phyloP scores from a whole-genome alignment of 768 basidiomycete species.

The Crepidotus variabilis region DNA sequence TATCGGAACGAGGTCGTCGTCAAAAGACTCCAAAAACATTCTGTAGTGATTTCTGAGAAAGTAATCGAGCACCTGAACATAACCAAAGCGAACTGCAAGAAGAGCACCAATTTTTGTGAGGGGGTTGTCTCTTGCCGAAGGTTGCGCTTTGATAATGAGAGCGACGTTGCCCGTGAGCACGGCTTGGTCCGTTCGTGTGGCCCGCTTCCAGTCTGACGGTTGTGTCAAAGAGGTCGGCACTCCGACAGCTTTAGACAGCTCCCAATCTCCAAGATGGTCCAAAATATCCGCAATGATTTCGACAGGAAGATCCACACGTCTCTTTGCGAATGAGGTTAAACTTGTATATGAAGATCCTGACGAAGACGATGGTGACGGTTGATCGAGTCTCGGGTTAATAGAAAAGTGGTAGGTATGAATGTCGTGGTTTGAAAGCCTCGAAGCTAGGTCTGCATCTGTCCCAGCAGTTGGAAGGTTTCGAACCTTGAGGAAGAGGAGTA shows the following conservation, averaged over 20 bases:
- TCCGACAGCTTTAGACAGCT: slow-evolving; percentile 73
- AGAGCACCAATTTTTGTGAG: slow-evolving; percentile 71
- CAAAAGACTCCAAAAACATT: slow-evolving; percentile 63
- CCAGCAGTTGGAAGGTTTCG: slow-evolving; percentile 68
- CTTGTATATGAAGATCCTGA: slow-evolving; percentile 18
- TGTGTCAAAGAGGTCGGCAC: slow-evolving; percentile 64
- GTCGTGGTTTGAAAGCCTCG: slow-evolving; percentile 72
- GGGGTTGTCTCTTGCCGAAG: slow-evolving; percentile 39
- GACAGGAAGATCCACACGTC: slow-evolving; percentile 58
- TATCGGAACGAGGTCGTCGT: slow-evolving; percentile 67
- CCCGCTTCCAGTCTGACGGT: slow-evolving; percentile 70
- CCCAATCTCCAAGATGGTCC: slow-evolving; percentile 81
- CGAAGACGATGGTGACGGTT: slow-evolving; percentile 25
- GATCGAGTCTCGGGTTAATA: slow-evolving; percentile 22
- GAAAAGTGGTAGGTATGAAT: slow-evolving; percentile 68
- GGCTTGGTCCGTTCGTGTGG: slow-evolving; percentile 65
- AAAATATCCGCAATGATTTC: slow-evolving; percentile 77
- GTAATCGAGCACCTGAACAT: slow-evolving; percentile 72
- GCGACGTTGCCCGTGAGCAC: slow-evolving; percentile 64
- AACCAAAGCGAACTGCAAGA: slow-evolving; percentile 67
- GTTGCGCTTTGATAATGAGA: slow-evolving; percentile 57
- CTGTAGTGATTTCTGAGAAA: slow-evolving; percentile 62
- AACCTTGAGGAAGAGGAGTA: slow-evolving; percentile 71
- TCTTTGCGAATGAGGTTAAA: not conserved
- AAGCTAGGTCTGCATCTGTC: slow-evolving; percentile 59